These are phyloP conservation scores for Cladophialophora immunda DNA, from an alignment of 2,329 filamentous ascomycete species.

Conservation along the genomic window DNA sequence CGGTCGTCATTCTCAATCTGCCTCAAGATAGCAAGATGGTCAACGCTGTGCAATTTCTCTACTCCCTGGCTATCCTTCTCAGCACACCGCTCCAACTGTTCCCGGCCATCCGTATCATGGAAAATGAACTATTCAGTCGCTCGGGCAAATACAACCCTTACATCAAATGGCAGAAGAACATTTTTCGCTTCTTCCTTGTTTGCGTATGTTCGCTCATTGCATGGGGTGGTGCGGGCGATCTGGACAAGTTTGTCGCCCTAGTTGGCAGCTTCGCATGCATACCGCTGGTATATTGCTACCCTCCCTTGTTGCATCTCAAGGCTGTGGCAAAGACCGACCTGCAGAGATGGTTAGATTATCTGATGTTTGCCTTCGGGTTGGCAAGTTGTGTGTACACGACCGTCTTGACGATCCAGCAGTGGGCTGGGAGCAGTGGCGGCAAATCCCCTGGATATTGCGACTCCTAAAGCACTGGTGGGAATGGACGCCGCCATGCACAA, in stretches of 20 bases:
- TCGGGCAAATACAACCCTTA: constrained; percentile 98
- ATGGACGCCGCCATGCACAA: not conserved
- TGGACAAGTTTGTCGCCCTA: constrained; percentile 96
- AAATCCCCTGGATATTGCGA: constrained; percentile 72
- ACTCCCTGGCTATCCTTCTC: constrained; percentile 95
- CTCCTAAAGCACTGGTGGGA: constrained; percentile 26
- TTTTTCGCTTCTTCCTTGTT: constrained; percentile 93
- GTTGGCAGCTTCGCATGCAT: constrained; percentile 98
- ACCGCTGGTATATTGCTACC: constrained; percentile 95
- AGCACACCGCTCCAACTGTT: constrained; percentile 97
- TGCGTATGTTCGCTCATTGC: constrained; percentile 85
- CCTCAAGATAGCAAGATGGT: constrained; percentile 95
- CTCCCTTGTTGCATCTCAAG: constrained; percentile 90
- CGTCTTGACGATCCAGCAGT: constrained; percentile 82
- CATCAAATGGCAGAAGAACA: constrained; percentile 99
- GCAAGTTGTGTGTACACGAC: constrained; percentile 94
- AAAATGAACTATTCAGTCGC: constrained; percentile 90
- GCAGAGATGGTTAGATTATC: constrained; percentile 76
- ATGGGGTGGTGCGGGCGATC: constrained; percentile 88
- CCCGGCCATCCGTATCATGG: constrained; percentile 94
- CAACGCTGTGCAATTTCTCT: constrained; percentile 94
- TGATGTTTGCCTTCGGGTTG: constrained; percentile 81
- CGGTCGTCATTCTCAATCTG: constrained; percentile 93
- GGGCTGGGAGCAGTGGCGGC: constrained; percentile 69
- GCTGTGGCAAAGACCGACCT: constrained; percentile 75